These are phyloP conservation scores for Brassica carinata DNA, from an alignment of 345 rosid genomes.

Conservation along the genomic window DNA sequence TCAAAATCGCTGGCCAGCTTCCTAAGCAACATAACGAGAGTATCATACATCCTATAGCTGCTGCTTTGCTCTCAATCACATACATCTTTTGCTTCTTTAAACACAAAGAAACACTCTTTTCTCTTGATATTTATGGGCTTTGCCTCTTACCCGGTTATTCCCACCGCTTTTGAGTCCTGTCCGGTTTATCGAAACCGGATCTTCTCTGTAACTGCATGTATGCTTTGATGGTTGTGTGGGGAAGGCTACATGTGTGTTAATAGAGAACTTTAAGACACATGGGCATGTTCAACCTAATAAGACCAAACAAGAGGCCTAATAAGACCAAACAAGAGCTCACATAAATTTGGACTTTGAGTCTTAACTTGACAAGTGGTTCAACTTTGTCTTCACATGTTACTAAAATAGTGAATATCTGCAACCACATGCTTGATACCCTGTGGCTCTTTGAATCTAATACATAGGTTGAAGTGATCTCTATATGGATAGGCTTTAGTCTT, in stretches of 20 bases:
- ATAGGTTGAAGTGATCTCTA: background rate
- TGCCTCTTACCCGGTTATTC: constrained; percentile 12
- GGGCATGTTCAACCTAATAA: constrained; percentile 16
- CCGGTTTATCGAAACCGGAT: constrained; percentile 13
- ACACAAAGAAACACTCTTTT: constrained; percentile 9
- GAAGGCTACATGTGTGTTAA: constrained; percentile 28
- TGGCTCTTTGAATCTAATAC: constrained; percentile 9
- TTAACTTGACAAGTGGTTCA: background rate
- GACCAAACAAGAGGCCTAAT: constrained; percentile 4
- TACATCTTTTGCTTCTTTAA: constrained; percentile 45
- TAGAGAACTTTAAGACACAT: constrained; percentile 20
- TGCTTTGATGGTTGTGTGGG: constrained; percentile 13
- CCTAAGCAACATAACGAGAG: constrained; percentile 71
- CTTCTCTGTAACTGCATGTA: constrained; percentile 15
- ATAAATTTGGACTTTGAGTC: constrained; percentile 1
- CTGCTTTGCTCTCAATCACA: constrained; percentile 82
- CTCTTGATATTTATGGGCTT: constrained; percentile 12
- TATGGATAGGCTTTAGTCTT: too few relatives aligned
- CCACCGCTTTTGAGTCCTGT: constrained; percentile 17
- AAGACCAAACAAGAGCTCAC: constrained; percentile 22
- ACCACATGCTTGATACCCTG: background rate
- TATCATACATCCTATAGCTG: constrained; percentile 84
- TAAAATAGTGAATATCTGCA: background rate
- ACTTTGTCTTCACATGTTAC: constrained; percentile 1
- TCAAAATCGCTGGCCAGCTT: constrained; percentile 86